Percentiles rank a stretch among this genome's conserved stretches.
These are phyloP conservation scores for Trifolium fragiferum DNA, from an alignment of 306 rosid species.

Conservation along the genomic window DNA sequence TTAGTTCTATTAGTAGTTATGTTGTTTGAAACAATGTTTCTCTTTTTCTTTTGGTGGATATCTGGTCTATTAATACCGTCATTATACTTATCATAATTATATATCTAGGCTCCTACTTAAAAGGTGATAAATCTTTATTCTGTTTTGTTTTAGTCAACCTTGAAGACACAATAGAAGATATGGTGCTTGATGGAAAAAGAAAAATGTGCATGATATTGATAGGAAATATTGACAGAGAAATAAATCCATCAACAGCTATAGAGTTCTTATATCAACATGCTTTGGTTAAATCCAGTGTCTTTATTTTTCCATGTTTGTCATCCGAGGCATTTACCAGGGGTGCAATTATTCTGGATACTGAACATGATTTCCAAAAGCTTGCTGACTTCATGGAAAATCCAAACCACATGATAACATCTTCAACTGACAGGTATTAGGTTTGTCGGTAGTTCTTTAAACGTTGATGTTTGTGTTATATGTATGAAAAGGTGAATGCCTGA, in stretches of 20 bases:
- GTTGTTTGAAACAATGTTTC: too few species aligned
- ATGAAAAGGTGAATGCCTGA: background rate
- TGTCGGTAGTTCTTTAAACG: background rate
- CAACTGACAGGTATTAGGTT: slow-evolving; percentile 66
- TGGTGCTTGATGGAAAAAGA: slow-evolving; percentile 53
- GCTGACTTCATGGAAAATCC: slow-evolving; percentile 61
- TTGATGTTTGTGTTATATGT: slow-evolving; percentile 1
- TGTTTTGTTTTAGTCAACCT: slow-evolving; percentile 26
- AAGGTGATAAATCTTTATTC: too few species aligned
- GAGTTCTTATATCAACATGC: slow-evolving; percentile 59
- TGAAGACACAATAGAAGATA: slow-evolving; percentile 52
- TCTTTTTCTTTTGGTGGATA: too few species aligned
- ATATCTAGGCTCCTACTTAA: too few species aligned
- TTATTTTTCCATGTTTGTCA: slow-evolving; percentile 54
- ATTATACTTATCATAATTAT: too few species aligned
- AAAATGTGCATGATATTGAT: slow-evolving; percentile 55
- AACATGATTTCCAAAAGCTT: slow-evolving; percentile 48
- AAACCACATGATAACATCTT: slow-evolving; percentile 60
- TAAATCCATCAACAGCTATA: slow-evolving; percentile 49
- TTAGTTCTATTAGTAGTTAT: too few species aligned
- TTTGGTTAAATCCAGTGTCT: slow-evolving; percentile 54
- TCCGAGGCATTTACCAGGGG: slow-evolving; percentile 56
- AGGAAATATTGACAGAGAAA: slow-evolving; percentile 68
- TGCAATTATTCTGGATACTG: slow-evolving; percentile 53
- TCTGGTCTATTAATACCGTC: too few species aligned